phyloP scores from a whole-genome alignment of 2,329 filamentous ascomycete species.

The Claviceps sorghi region DNA sequence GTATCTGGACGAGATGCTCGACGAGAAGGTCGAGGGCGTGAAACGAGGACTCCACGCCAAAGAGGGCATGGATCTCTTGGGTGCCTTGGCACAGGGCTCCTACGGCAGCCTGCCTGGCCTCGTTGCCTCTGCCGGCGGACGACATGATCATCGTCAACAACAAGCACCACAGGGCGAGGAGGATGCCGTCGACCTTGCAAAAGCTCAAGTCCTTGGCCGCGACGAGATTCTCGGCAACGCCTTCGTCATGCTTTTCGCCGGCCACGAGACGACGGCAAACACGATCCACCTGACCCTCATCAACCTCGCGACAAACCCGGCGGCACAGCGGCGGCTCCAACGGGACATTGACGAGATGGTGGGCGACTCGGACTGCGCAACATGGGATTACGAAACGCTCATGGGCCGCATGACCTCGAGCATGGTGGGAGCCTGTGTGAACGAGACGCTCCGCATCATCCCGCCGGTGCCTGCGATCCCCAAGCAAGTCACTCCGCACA shows the following conservation, averaged over 20 bases:
- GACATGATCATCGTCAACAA: conserved; percentile 14
- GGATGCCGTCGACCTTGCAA: conserved; percentile 9
- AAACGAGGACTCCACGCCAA: conserved; percentile 21
- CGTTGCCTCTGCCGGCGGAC: background rate
- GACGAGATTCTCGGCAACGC: conserved; percentile 60
- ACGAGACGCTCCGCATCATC: conserved; percentile 60
- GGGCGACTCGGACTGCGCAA: conserved; percentile 37
- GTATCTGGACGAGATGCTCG: conserved; percentile 57
- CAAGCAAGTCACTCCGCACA: conserved; percentile 39
- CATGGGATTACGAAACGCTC: conserved; percentile 58
- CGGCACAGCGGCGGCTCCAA: conserved; percentile 51
- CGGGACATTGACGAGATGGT: conserved; percentile 54
- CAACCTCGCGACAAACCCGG: conserved; percentile 50
- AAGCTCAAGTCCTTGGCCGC: conserved; percentile 32
- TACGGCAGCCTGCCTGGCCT: background rate
- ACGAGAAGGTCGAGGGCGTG: conserved; percentile 38
- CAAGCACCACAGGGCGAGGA: conserved; percentile 16
- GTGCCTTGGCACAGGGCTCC: conserved; percentile 21
- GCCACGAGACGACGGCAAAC: conserved; percentile 70
- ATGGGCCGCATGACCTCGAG: conserved; percentile 52
- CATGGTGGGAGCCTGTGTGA: conserved; percentile 61
- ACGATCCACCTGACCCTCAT: conserved; percentile 57
- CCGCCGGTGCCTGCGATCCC: conserved; percentile 60
- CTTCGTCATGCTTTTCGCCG: conserved; percentile 54
- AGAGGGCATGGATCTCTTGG: conserved; percentile 39